Evolutionary conservation across 1,284 basidiomycete species (phyloP).

Genomic region (Golubevia sp.): DNA sequence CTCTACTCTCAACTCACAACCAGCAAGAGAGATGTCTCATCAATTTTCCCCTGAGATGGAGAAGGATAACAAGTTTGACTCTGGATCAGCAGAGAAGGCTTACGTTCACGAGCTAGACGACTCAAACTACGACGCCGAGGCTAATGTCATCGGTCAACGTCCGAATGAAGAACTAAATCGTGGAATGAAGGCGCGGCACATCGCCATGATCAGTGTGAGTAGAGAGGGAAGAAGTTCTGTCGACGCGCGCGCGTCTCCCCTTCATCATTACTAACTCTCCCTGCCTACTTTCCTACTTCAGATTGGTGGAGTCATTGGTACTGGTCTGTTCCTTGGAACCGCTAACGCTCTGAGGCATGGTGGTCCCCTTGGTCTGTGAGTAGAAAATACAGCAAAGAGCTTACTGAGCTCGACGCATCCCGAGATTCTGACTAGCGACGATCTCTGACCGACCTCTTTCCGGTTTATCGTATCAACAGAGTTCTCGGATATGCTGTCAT

Average conservation of each 20-base stretch:
- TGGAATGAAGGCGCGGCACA: background rate
- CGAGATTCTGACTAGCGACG: conserved; percentile 3
- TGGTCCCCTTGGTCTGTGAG: no score
- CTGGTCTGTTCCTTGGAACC: no score
- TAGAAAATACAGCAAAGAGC: conserved; percentile 45
- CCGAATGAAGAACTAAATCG: background rate
- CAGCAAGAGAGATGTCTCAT: background rate
- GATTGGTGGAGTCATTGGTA: no score
- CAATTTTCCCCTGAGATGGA: background rate
- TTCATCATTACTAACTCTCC: no score
- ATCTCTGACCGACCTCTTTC: conserved; percentile 20
- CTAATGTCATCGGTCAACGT: background rate
- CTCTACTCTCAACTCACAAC: background rate
- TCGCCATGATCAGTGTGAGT: background rate
- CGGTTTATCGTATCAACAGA: background rate
- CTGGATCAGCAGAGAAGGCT: background rate
- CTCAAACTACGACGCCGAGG: background rate
- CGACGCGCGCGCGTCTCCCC: no score
- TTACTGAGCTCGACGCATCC: conserved; percentile 2
- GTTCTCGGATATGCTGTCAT: background rate
- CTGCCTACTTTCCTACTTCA: no score
- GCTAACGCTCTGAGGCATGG: no score
- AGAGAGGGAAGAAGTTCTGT: background rate
- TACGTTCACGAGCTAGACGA: background rate
- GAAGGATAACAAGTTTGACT: background rate